Base-by-base conservation (phyloP, 768 basidiomycete species). In the Kwoniella botswanensis region DNA sequence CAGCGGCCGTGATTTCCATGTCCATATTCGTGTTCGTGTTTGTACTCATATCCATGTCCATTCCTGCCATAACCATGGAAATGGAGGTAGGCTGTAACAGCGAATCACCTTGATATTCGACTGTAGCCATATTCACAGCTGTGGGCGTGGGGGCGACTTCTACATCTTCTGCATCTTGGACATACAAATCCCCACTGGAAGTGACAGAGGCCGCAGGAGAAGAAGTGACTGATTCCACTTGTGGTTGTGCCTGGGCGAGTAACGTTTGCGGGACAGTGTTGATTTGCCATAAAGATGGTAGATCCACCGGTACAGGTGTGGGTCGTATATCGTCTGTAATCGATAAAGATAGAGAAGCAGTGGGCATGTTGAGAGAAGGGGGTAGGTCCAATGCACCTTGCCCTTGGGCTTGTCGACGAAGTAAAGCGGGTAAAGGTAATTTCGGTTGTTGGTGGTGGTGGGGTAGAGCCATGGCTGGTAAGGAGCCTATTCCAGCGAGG, bases 381-480 rank as follows among this genome's bases (percentile, higher is more conserved):
- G 67, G 67, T 35, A 68, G 35, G 21, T 68, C 61, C 11, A 68
- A 44, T 11, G 61, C 52, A 1, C 58, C 35, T n/a, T 12, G 15
- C 7, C n/a, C 29, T 17, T 12, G 29, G 13, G 12, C 63, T 55
- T 61, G 62, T 46, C 68, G 54, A 52, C 63, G 55, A 17, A 56
- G 42, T 11, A 70, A 29, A 44, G 44, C 57, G 11, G 68, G 68
- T 43, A 70, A 44, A 26, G 68, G 68, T 15, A n/a, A 13, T 43
- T 60, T 61, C 12, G 41, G 42, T 22, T 46, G 63, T 56, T 17
- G 56, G 5, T 42, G 5, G 52, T 54, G n/a, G 22, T 52, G 22
- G 53, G 58, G 56, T n/a, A 44, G 17, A 9, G 41, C 35, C 17
- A 21, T 17, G 17, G 59, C 35, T 41, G 42, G 15, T 18, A 18